A percentile compares a stretch with the other conserved stretches of the same genome.
These are phyloP conservation scores for Tetrahymena borealis DNA, from an alignment of 73 alveolate genomes.

Conservation along the genomic window DNA sequence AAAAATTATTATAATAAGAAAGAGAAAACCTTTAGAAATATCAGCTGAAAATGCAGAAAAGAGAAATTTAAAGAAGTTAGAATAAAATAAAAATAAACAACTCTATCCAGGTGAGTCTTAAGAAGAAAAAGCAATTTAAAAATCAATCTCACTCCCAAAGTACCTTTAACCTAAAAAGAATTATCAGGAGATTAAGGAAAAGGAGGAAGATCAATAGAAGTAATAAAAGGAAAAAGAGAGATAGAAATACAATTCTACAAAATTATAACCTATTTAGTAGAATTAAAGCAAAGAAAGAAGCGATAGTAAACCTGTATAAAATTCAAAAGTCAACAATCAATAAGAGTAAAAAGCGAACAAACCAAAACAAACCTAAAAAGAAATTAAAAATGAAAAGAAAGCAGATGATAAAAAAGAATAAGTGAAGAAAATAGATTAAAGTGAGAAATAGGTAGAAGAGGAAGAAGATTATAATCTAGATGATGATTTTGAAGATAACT, in stretches of 20 bases:
- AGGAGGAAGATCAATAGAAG: not conserved
- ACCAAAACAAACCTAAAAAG: not conserved
- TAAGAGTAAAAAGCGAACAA: not conserved
- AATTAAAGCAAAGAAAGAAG: not conserved
- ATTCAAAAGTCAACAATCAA: not conserved
- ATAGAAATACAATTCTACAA: not conserved
- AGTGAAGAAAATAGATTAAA: not conserved
- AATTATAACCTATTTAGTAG: not conserved
- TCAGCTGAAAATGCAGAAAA: not conserved
- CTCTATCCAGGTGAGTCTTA: not conserved
- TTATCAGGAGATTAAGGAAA: not conserved
- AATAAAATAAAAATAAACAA: not conserved
- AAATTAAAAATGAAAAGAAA: not conserved
- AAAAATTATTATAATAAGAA: not conserved
- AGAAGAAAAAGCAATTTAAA: not conserved
- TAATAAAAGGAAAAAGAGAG: not conserved
- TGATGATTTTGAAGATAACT: not conserved
- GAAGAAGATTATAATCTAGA: not conserved
- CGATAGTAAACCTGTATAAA: no score
- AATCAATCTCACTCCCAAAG: not conserved
- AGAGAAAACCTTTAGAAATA: not conserved
- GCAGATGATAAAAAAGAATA: not conserved
- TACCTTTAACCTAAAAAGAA: not conserved
- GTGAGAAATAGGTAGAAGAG: not conserved
- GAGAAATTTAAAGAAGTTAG: not conserved